Percentiles rank a stretch among this genome's conserved stretches.
These are phyloP conservation scores for Yamadazyma scolyti DNA, from an alignment of 805 yeast genomes.

Conservation along the genomic window DNA sequence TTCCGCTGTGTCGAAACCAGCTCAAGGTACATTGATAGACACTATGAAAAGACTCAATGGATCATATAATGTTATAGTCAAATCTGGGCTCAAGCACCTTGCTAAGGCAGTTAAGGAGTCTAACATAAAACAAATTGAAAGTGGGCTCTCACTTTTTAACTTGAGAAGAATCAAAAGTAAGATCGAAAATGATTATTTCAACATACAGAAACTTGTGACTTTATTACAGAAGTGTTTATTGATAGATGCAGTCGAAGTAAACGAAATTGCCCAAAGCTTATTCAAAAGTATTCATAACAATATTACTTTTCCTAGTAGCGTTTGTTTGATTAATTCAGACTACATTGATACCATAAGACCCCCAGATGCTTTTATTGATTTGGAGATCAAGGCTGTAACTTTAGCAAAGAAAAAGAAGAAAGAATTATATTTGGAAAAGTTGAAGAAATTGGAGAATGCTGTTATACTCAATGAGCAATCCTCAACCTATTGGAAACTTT, in stretches of 20 bases:
- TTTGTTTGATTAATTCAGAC: constrained; percentile 48
- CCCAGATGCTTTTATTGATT: constrained; percentile 53
- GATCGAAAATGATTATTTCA: constrained; percentile 53
- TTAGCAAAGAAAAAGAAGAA: constrained; percentile 64
- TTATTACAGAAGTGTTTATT: constrained; percentile 52
- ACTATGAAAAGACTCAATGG: constrained; percentile 70
- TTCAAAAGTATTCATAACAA: constrained; percentile 32
- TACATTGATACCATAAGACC: constrained; percentile 51
- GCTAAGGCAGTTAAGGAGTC: constrained; percentile 44
- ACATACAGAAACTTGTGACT: constrained; percentile 44
- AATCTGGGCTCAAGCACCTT: constrained; percentile 46
- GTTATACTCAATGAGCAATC: constrained; percentile 22
- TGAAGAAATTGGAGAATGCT: constrained; percentile 41
- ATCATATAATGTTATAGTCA: constrained; percentile 54
- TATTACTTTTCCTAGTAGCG: constrained; percentile 30
- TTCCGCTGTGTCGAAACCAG: constrained; percentile 62
- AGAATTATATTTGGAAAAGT: constrained; percentile 31
- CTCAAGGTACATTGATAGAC: constrained; percentile 63
- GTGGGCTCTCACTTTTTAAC: constrained; percentile 57
- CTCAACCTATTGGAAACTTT: constrained; percentile 55
- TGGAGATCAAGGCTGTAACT: constrained; percentile 56
- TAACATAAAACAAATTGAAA: constrained; percentile 56
- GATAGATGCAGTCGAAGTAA: constrained; percentile 55
- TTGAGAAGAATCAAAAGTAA: constrained; percentile 56
- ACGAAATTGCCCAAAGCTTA: constrained; percentile 49